A percentile compares a stretch with the other conserved stretches of the same genome.
These are phyloP conservation scores for Hypoxylon subgilvum DNA, from an alignment of 495 filamentous ascomycete species.

Conservation along the genomic window DNA sequence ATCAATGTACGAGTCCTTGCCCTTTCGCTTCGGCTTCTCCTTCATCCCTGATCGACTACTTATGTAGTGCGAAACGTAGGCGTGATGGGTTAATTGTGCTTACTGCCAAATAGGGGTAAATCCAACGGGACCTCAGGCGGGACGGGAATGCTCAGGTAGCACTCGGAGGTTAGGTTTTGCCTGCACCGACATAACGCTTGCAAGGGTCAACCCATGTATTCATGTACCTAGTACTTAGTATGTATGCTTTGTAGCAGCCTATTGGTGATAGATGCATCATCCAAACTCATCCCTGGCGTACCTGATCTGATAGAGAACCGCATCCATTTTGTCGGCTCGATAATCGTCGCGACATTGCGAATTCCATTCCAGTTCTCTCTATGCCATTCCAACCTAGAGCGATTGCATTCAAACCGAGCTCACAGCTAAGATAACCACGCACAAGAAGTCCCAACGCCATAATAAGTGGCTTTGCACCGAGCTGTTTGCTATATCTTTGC, in stretches of 20 bases:
- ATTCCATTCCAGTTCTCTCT: too few species aligned
- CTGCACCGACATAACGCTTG: constrained; percentile 17
- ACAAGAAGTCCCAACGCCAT: too few species aligned
- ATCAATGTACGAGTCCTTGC: too few species aligned
- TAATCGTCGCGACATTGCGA: constrained; percentile 11
- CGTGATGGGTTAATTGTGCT: too few species aligned
- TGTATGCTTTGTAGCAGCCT: not conserved
- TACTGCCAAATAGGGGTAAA: too few species aligned
- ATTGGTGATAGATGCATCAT: constrained; percentile 18
- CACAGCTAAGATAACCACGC: too few species aligned
- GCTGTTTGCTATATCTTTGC: not conserved
- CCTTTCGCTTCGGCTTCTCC: too few species aligned
- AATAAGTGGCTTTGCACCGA: not conserved
- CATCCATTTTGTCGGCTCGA: constrained; percentile 11
- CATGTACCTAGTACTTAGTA: not conserved
- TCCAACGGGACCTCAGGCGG: too few species aligned
- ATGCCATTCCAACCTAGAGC: not conserved
- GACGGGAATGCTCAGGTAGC: too few species aligned
- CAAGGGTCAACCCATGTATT: constrained; percentile 7
- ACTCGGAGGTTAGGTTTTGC: constrained; percentile 17
- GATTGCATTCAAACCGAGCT: too few species aligned
- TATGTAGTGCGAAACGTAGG: too few species aligned
- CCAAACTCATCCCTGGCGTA: constrained; percentile 22
- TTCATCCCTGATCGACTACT: too few species aligned
- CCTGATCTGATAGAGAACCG: constrained; percentile 22